A percentile compares a stretch with the other conserved stretches of the same genome.
phyloP scores from a whole-genome alignment of 139 green algal species.

The Eudorina sp. region DNA sequence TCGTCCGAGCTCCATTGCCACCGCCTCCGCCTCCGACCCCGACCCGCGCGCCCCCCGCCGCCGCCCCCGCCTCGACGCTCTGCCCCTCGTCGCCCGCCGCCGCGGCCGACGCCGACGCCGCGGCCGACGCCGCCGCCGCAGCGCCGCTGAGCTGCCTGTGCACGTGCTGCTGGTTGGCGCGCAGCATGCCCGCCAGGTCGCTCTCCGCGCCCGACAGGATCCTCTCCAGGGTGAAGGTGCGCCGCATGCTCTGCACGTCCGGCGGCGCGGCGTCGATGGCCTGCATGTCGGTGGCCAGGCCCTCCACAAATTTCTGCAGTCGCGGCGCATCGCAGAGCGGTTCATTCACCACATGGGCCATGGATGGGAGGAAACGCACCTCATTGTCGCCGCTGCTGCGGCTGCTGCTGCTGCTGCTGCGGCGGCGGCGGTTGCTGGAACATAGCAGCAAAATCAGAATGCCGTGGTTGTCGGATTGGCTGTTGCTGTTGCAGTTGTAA shows the following conservation, averaged over 20 bases:
- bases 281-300: slow-evolving; percentile 42
- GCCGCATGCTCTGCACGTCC: slow-evolving; percentile 35
- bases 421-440: no score
- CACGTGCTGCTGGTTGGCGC: not conserved
- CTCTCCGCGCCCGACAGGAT: slow-evolving; percentile 43
- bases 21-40: not conserved
- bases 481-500: no score
- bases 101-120: not conserved
- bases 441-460: no score
- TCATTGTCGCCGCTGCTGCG: no score
- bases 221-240: slow-evolving; percentile 50
- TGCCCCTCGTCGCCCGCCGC: not conserved
- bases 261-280: slow-evolving; percentile 43
- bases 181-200: slow-evolving; percentile 16
- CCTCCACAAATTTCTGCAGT: slow-evolving; percentile 26
- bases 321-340: not conserved
- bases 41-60: not conserved
- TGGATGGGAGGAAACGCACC: not conserved
- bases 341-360: no score
- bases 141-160: not conserved
- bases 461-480: no score
- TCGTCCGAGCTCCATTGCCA: not conserved
- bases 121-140: slow-evolving; percentile 1
- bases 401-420: no score
- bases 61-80: not conserved